Evolutionary conservation across 78 protist species (phyloP).

Genomic region (Mastigamoeba balamuthi): DNA sequence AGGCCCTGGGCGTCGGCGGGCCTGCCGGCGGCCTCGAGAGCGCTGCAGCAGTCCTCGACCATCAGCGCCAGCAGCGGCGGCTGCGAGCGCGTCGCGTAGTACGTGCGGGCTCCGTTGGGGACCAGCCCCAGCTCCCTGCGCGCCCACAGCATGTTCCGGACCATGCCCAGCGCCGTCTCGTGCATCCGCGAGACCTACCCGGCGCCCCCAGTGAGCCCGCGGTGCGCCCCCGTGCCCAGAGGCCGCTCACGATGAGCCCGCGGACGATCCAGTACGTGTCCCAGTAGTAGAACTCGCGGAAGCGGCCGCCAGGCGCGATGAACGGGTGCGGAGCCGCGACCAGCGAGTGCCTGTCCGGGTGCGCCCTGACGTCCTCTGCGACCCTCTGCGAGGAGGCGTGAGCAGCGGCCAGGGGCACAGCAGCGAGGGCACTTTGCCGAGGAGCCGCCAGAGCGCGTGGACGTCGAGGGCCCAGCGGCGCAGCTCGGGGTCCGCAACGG

Average conservation of each 20-base stretch:
- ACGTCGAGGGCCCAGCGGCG: no score
- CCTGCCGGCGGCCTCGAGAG: no score
- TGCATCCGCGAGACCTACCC: conserved; percentile 12
- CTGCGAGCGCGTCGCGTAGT: conserved; percentile 54
- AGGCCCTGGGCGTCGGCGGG: no score
- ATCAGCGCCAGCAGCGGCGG: conserved; percentile 63
- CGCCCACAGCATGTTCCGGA: background rate
- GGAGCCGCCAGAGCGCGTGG: no score
- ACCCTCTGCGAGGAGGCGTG: no score
- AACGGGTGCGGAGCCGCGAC: conserved; percentile 35
- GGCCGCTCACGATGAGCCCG: conserved; percentile 24
- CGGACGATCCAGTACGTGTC: conserved; percentile 53
- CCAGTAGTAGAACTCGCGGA: conserved; percentile 63
- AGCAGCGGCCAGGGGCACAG: no score
- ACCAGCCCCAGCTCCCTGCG: conserved; percentile 34
- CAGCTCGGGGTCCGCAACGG: no score
- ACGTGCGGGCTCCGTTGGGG: conserved; percentile 66
- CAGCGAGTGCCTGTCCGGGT: background rate
- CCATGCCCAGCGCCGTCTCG: conserved; percentile 23
- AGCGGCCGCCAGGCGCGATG: conserved; percentile 62
- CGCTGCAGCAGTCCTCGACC: conserved; percentile 9
- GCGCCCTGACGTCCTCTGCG: no score
- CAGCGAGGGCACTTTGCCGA: no score
- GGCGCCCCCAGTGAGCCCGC: no score
- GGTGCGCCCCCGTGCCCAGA: no score